Percentiles rank a stretch among this genome's conserved stretches.
These are phyloP conservation scores for Hyaloscypha bicolor DNA, from an alignment of 495 filamentous ascomycete genomes.

Conservation along the genomic window DNA sequence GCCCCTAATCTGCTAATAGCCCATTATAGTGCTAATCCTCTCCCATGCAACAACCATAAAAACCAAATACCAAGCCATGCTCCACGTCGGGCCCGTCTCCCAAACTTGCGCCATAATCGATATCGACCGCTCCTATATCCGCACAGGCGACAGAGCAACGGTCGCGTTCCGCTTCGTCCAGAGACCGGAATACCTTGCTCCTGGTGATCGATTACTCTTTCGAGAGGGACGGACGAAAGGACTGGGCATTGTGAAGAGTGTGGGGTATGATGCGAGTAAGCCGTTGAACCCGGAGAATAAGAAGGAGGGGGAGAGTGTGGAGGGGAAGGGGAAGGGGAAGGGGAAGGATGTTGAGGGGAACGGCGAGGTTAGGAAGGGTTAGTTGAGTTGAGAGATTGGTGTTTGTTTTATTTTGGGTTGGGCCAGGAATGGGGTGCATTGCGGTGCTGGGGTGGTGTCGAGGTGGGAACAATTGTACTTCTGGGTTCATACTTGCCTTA, in stretches of 20 bases:
- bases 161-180: slow-evolving; percentile 97
- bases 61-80: slow-evolving; percentile 97
- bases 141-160: slow-evolving; percentile 87
- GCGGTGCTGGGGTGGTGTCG: background rate
- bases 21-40: slow-evolving; percentile 77
- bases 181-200: slow-evolving; percentile 88
- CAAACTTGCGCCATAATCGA: slow-evolving; percentile 98
- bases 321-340: slow-evolving; percentile 12
- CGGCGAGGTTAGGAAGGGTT: background rate
- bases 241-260: slow-evolving; percentile 86
- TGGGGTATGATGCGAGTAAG: slow-evolving; percentile 77
- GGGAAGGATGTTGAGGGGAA: slow-evolving; percentile 11
- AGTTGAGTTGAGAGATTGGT: background rate
- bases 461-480: background rate
- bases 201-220: slow-evolving; percentile 89
- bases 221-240: slow-evolving; percentile 95
- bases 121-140: slow-evolving; percentile 93
- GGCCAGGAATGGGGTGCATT: background rate
- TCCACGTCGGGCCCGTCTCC: slow-evolving; percentile 92
- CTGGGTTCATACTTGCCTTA: background rate
- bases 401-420: background rate
- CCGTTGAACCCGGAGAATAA: slow-evolving; percentile 28
- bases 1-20: no score
- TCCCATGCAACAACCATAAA: slow-evolving; percentile 99
- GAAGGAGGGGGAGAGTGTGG: slow-evolving; percentile 13